Evolutionary conservation across 495 filamentous ascomycete species (phyloP).

Genomic region (Friedmanniomyces endolithicus): DNA sequence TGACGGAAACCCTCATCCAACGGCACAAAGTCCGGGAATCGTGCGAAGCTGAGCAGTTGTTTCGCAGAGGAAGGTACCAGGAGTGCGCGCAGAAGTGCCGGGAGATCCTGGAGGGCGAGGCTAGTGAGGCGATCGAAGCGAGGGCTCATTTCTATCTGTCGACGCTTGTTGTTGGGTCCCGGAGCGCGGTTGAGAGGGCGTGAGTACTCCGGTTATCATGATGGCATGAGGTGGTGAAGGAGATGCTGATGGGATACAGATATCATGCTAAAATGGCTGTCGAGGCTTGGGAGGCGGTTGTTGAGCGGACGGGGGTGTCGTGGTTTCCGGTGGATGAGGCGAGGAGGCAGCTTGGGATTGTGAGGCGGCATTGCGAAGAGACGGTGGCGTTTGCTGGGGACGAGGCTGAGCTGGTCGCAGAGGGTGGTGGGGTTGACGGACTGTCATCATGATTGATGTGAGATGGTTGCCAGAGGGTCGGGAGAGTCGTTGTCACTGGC

Average conservation of each 20-base stretch:
- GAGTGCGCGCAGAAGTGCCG: neutral
- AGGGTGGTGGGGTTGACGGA: neutral
- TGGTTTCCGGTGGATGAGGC: slow-evolving; percentile 5
- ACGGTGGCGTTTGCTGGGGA: slow-evolving; percentile 14
- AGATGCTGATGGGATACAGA: neutral
- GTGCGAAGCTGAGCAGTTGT: too few relatives aligned
- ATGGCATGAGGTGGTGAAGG: too few relatives aligned
- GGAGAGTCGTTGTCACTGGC: too few relatives aligned
- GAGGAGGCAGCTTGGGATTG: neutral
- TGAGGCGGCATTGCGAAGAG: slow-evolving; percentile 10
- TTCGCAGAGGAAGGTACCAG: neutral
- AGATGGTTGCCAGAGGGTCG: too few relatives aligned
- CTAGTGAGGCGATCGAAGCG: neutral
- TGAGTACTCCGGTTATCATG: too few relatives aligned
- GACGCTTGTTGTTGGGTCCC: neutral
- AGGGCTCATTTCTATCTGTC: neutral
- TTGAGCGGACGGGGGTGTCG: slow-evolving; percentile 4
- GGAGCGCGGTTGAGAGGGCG: too few relatives aligned
- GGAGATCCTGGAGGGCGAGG: neutral
- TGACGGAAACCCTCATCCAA: too few relatives aligned
- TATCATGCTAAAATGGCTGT: neutral
- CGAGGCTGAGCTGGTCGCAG: slow-evolving; percentile 16
- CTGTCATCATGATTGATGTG: too few relatives aligned
- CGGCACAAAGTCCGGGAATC: too few relatives aligned
- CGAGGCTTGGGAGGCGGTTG: neutral